A percentile compares a stretch with the other conserved stretches of the same genome.
These are phyloP conservation scores for Thuidium tamariscinum DNA, from an alignment of 225 moss, liverwort and hornwort species.

Conservation along the genomic window DNA sequence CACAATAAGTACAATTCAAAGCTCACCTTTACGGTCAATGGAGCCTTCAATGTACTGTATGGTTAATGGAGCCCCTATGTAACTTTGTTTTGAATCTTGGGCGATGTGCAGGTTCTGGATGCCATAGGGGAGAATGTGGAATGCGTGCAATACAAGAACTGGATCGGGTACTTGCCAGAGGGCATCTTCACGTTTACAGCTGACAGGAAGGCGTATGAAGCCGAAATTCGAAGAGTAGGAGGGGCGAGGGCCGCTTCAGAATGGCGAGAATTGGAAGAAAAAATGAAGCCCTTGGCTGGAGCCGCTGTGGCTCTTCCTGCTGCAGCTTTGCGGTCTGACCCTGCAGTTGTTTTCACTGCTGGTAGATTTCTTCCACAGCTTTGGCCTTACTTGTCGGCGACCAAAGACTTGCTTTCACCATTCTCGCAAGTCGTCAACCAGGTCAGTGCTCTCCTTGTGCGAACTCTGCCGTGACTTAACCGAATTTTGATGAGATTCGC, in stretches of 20 bases:
- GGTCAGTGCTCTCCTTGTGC: slow-evolving; percentile 6
- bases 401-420: slow-evolving; percentile 50
- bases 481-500: not conserved
- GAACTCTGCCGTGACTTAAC: not conserved
- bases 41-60: not conserved
- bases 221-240: slow-evolving; percentile 58
- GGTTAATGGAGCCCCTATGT: not conserved
- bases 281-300: slow-evolving; percentile 58
- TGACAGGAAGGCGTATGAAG: slow-evolving; percentile 50
- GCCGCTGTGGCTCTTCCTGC: slow-evolving; percentile 79
- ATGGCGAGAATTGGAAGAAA: slow-evolving; percentile 59
- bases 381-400: slow-evolving; percentile 48
- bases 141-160: slow-evolving; percentile 70
- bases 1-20: not conserved
- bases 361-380: slow-evolving; percentile 64
- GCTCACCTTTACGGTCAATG: not conserved
- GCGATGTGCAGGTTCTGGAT: slow-evolving; percentile 56
- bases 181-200: slow-evolving; percentile 66
- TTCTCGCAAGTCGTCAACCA: slow-evolving; percentile 66
- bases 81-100: not conserved
- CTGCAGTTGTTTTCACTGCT: slow-evolving; percentile 59
- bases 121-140: slow-evolving; percentile 60
- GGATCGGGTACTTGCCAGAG: slow-evolving; percentile 77
- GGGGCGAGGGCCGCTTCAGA: slow-evolving; percentile 51
- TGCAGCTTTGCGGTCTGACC: slow-evolving; percentile 63